These are phyloP conservation scores for Colletotrichum graminicola DNA, from an alignment of 2,329 filamentous ascomycete species.

Conservation along the genomic window DNA sequence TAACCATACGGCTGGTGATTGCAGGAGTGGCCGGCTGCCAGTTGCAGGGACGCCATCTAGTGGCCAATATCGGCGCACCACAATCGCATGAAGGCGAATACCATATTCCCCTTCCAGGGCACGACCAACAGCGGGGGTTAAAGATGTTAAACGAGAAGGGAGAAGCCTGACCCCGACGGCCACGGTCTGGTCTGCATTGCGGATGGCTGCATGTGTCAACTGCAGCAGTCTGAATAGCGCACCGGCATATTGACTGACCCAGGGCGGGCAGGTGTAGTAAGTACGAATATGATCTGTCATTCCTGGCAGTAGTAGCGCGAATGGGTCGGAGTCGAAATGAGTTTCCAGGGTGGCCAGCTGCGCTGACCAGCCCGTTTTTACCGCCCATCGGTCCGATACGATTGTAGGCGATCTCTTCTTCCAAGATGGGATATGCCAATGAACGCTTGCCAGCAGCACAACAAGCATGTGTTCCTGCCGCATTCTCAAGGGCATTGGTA, in stretches of 20 bases:
- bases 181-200: constrained; percentile 14
- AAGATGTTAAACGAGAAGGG: background rate
- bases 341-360: background rate
- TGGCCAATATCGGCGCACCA: constrained; percentile 10
- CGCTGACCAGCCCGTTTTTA: background rate
- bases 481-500: background rate
- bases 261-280: background rate
- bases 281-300: constrained; percentile 19
- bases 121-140: background rate
- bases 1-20: constrained; percentile 20
- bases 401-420: background rate
- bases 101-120: background rate
- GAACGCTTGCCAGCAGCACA: background rate
- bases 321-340: constrained; percentile 3
- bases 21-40: constrained; percentile 11
- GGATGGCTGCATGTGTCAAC: constrained; percentile 37
- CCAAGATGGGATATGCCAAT: background rate
- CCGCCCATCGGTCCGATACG: constrained; percentile 16
- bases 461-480: background rate
- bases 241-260: constrained; percentile 8
- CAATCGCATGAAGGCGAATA: constrained; percentile 1
- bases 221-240: constrained; percentile 17
- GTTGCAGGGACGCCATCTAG: constrained; percentile 27
- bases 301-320: background rate
- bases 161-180: background rate